Evolutionary conservation across 192 early-diverging fungal species (phyloP).

Genomic region (Helicostylum pulchrum): DNA sequence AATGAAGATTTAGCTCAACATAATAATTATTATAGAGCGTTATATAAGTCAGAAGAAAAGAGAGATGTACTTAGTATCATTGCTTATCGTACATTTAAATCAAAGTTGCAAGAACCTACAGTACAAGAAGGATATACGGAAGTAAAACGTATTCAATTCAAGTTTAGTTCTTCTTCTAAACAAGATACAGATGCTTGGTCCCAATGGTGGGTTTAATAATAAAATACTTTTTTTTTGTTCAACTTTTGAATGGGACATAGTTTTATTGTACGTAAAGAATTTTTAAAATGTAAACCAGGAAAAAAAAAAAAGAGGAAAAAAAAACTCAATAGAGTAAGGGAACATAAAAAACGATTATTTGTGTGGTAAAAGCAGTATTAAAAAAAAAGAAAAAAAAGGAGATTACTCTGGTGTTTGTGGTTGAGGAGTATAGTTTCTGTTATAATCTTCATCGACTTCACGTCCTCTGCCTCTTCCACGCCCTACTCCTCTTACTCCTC

Average conservation of each 20-base stretch:
- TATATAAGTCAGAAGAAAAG: conserved; percentile 11
- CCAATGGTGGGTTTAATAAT: conserved; percentile 51
- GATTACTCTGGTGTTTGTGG: not conserved
- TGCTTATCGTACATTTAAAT: conserved; percentile 51
- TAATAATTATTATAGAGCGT: conserved; percentile 73
- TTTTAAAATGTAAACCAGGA: not conserved
- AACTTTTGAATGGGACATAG: no score
- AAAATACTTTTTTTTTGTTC: not conserved
- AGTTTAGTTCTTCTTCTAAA: conserved; percentile 45
- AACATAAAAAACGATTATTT: no score
- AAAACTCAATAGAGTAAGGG: not conserved
- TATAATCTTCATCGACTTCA: not conserved
- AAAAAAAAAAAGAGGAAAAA: not conserved
- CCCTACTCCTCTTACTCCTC: not conserved
- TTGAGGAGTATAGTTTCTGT: not conserved
- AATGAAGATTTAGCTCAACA: conserved; percentile 61
- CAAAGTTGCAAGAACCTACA: conserved; percentile 44
- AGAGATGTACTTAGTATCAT: conserved; percentile 44
- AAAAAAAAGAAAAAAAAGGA: not conserved
- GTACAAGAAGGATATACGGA: conserved; percentile 58
- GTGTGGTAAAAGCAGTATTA: no score
- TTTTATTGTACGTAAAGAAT: no score
- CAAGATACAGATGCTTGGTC: conserved; percentile 42
- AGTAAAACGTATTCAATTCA: conserved; percentile 59
- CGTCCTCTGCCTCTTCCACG: conserved; percentile 4